Evolutionary conservation across 495 filamentous ascomycete species (phyloP).

Genomic region (Sordaria brevicollis): DNA sequence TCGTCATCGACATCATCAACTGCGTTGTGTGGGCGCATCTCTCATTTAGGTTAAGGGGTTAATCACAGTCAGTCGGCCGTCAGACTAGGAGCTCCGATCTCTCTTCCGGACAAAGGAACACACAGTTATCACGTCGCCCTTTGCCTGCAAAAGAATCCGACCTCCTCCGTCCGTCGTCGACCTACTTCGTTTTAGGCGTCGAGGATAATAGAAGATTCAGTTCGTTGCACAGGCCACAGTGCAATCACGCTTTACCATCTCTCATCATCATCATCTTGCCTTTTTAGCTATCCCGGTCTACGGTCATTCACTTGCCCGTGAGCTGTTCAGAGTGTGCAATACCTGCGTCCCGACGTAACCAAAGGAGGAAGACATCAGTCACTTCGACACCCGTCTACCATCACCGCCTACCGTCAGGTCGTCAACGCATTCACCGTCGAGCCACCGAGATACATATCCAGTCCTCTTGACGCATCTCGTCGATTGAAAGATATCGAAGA

Average conservation of each 20-base stretch:
- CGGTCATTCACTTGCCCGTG: slow-evolving; percentile 18
- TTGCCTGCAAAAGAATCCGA: slow-evolving; percentile 18
- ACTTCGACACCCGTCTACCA: neutral
- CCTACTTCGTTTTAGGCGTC: slow-evolving; percentile 15
- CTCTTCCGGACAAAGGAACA: slow-evolving; percentile 21
- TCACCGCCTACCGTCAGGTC: neutral
- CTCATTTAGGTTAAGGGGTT: slow-evolving; percentile 26
- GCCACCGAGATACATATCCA: neutral
- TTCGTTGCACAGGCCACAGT: slow-evolving; percentile 27
- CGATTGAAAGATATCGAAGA: slow-evolving; percentile 28
- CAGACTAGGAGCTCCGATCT: slow-evolving; percentile 21
- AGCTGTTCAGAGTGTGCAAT: slow-evolving; percentile 12
- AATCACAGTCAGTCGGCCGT: slow-evolving; percentile 15
- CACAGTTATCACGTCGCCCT: slow-evolving; percentile 17
- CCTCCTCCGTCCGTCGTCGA: slow-evolving; percentile 25
- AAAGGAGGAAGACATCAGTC: neutral
- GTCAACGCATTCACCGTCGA: slow-evolving; percentile 2
- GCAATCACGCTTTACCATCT: slow-evolving; percentile 5
- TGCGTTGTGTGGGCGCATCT: slow-evolving; percentile 31
- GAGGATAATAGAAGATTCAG: slow-evolving; percentile 25
- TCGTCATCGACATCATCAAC: neutral
- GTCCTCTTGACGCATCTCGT: slow-evolving; percentile 6
- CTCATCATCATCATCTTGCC: neutral
- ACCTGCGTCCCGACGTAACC: neutral
- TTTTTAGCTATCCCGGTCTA: slow-evolving; percentile 16